Base-by-base conservation (phyloP, 257 asterid species). In the Pogostemon cablin region DNA sequence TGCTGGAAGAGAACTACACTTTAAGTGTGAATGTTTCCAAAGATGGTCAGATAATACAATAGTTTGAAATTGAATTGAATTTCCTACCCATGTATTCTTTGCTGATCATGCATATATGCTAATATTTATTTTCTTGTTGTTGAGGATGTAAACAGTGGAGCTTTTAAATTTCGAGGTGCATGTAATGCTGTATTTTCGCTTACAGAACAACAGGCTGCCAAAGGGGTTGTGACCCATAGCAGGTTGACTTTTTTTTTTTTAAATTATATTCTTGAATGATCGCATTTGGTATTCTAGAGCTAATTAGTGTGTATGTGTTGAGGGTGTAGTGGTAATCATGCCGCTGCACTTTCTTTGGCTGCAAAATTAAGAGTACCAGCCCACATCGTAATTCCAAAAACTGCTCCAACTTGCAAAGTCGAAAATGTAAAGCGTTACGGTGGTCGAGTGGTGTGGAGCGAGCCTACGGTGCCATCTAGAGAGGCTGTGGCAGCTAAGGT, bases 221-320 rank as follows among this genome's bases (percentile, higher is more conserved):
- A 80, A 67, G 97, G 97, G 54, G 97, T 91, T 69, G 91, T 84
- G 50, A 91, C 97, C 6, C 96, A 91, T 78, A 91, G 95, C 95
- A 91, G 96, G 97, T 88, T 68, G 43, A n/a, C 15, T n/a, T n/a
- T 50, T 10, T 50, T 50, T 15, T 15, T 15, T 15, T 15, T 15
- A 15, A 15, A 15, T 15, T 15, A 15, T 15, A 15, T 15, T 15
- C 17, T 15, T 15, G 17, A 15, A 15, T 15, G 17, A 15, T 15
- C 0, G 17, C 17, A 15, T 15, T 15, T 15, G 17, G 17, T 15
- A 15, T 15, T 15, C 17, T 15, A 15, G 17, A 25, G 8, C 57
- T 50, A 12, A 50, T 50, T 15, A 15, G 15, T 50, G 4, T 50
- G 57, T n/a, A n/a, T 12, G 4, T 2, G 32, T 55, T 55, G 5